Evolutionary conservation across 768 basidiomycete genomes (phyloP).

Genomic region (Leucocoprinus sp.): DNA sequence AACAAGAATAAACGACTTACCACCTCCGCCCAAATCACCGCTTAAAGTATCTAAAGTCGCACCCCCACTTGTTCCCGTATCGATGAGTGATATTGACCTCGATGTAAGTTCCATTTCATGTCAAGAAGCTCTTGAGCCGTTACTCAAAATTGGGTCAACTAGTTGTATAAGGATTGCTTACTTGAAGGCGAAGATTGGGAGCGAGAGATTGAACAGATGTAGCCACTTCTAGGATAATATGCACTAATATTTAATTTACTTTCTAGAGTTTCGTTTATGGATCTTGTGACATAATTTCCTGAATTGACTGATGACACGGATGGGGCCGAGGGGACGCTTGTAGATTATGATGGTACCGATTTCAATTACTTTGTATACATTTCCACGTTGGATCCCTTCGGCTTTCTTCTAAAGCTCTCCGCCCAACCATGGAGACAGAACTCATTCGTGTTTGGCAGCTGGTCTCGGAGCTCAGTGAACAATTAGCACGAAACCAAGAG

Average conservation of each 20-base stretch:
- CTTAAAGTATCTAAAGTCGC: conserved; percentile 16
- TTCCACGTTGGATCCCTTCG: neutral
- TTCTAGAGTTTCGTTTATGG: neutral
- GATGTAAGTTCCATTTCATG: conserved; percentile 12
- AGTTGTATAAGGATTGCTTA: conserved; percentile 29
- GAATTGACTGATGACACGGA: neutral
- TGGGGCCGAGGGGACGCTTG: neutral
- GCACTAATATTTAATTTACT: neutral
- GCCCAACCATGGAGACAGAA: conserved; percentile 52
- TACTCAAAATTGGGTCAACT: neutral
- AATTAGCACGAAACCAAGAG: conserved; percentile 76
- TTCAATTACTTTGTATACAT: neutral
- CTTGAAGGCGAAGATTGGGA: conserved; percentile 27
- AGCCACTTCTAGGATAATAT: neutral
- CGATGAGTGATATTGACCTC: conserved; percentile 14
- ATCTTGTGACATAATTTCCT: neutral
- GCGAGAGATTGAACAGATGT: conserved; percentile 21
- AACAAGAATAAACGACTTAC: neutral
- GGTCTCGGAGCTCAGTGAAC: conserved; percentile 74
- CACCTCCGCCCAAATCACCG: conserved; percentile 3
- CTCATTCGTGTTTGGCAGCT: conserved; percentile 72
- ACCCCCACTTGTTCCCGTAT: conserved; percentile 18
- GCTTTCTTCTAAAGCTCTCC: neutral
- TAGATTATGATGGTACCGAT: neutral
- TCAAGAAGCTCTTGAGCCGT: neutral